phyloP scores from a whole-genome alignment of 768 basidiomycete species.

The Baorangia bicolor region DNA sequence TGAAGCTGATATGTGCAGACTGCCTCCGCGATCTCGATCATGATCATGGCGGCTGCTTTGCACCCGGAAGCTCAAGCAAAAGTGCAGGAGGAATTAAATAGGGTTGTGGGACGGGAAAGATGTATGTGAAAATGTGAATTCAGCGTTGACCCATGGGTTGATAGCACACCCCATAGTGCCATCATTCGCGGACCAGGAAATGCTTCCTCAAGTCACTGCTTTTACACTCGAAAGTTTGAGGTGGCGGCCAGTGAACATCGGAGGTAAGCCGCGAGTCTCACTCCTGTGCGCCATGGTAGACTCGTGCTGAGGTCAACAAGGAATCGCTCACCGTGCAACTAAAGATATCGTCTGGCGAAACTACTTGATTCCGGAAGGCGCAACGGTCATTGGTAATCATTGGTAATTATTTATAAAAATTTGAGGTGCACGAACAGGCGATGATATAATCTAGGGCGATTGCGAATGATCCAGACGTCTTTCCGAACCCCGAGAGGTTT shows the following conservation, averaged over 20 bases:
- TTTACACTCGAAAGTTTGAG: constrained; percentile 2
- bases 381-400: constrained; percentile 1
- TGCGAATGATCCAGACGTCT: constrained; percentile 4
- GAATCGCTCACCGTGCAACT: constrained; percentile 5
- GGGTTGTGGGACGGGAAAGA: constrained; percentile 6
- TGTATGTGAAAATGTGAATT: background rate
- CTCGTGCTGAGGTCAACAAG: background rate
- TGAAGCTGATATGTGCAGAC: background rate
- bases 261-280: background rate
- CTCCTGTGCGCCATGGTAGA: background rate
- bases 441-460: background rate
- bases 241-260: constrained; percentile 2
- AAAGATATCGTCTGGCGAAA: constrained; percentile 2
- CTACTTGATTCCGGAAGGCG: constrained; percentile 7
- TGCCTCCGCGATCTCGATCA: constrained; percentile 5
- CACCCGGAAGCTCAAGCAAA: constrained; percentile 1
- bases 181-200: background rate
- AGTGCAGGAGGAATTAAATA: constrained; percentile 8
- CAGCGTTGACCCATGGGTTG: background rate
- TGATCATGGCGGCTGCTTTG: constrained; percentile 9
- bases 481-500: constrained; percentile 6
- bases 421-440: too few species aligned
- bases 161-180: background rate
- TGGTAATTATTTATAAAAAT: background rate
- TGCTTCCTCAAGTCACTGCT: constrained; percentile 1